These are phyloP conservation scores for Peronospora farinosa DNA, from an alignment of 352 stramenopile species.

Conservation along the genomic window DNA sequence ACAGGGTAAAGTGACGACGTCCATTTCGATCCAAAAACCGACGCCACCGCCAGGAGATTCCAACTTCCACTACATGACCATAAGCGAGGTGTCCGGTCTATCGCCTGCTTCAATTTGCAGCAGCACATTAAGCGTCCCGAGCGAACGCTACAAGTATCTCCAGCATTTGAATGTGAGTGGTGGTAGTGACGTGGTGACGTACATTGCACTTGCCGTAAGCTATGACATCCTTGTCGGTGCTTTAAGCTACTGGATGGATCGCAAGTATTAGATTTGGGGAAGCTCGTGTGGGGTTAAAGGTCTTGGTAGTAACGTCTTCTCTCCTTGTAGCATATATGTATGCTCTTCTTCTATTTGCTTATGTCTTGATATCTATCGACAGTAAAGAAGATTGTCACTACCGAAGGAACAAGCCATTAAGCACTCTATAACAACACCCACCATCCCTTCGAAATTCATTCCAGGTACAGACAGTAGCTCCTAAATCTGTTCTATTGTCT, in stretches of 20 bases:
- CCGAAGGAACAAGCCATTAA: no score
- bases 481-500: background rate
- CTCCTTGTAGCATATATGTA: no score
- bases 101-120: conserved; percentile 59
- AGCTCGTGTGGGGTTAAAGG: conserved; percentile 8
- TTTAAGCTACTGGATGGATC: conserved; percentile 72
- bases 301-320: no score
- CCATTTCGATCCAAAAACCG: conserved; percentile 60
- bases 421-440: no score
- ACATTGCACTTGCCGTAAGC: conserved; percentile 59
- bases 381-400: no score
- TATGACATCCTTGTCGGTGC: conserved; percentile 73
- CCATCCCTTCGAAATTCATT: no score
- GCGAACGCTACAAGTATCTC: conserved; percentile 57
- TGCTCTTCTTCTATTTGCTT: no score
- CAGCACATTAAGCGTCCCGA: conserved; percentile 65
- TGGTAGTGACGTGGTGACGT: conserved; percentile 69
- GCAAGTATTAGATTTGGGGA: conserved; percentile 34
- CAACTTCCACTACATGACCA: conserved; percentile 70
- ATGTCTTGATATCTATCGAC: no score
- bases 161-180: conserved; percentile 70
- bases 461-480: no score
- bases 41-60: conserved; percentile 40
- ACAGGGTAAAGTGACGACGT: conserved; percentile 69
- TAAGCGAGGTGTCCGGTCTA: conserved; percentile 63